These are phyloP conservation scores for Penicillium expansum DNA, from an alignment of 2,329 filamentous ascomycete genomes.

Conservation along the genomic window DNA sequence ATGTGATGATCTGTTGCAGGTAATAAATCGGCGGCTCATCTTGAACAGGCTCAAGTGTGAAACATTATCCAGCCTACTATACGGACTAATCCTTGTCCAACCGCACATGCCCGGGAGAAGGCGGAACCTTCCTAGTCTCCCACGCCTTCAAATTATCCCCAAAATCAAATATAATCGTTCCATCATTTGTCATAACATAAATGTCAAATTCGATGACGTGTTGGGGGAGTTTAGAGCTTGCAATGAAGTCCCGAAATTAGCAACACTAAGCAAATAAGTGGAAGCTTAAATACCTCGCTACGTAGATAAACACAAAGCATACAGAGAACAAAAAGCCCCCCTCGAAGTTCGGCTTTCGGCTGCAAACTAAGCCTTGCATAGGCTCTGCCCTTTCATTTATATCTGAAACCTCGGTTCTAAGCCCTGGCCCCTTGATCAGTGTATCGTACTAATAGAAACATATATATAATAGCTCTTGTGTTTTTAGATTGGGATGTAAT, in stretches of 20 bases:
- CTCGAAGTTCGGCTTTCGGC: background rate
- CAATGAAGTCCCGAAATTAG: background rate
- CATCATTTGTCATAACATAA: constrained; percentile 36
- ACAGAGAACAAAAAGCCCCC: background rate
- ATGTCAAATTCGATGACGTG: background rate
- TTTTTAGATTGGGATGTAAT: no score
- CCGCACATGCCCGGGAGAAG: constrained; percentile 46
- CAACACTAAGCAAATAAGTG: background rate
- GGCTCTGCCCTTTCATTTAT: background rate
- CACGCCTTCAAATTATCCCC: constrained; percentile 39
- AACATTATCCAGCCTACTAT: background rate
- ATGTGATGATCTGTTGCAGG: background rate
- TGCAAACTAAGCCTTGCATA: background rate
- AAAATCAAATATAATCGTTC: constrained; percentile 50
- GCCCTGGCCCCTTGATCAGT: no score
- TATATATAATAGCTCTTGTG: no score
- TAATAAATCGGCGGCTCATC: background rate
- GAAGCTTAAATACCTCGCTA: no score
- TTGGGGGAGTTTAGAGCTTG: background rate
- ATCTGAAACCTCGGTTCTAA: background rate
- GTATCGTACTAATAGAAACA: no score
- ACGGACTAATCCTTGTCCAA: background rate
- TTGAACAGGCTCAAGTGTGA: background rate
- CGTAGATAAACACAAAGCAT: no score
- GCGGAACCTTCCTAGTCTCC: constrained; percentile 53